These are phyloP conservation scores for Fusarium succisae DNA, from an alignment of 2,329 filamentous ascomycete species.

Conservation along the genomic window DNA sequence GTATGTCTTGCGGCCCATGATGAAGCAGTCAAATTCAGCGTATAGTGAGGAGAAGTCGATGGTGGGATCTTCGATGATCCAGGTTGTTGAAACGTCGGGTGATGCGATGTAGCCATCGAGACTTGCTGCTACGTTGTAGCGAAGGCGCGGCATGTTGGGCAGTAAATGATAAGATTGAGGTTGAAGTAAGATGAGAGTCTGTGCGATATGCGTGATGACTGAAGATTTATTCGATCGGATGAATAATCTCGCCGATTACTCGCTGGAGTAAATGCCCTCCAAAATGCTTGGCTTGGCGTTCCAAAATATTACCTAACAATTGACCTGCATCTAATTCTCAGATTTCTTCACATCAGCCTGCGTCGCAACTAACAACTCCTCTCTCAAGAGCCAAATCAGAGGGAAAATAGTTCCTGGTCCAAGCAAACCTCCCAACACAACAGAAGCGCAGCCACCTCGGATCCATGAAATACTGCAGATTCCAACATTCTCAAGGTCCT, in stretches of 20 bases:
- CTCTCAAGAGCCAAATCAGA: slow-evolving; percentile 30
- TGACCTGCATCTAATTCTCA: background rate
- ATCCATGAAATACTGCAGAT: slow-evolving; percentile 16
- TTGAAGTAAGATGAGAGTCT: background rate
- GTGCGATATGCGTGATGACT: background rate
- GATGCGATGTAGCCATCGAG: slow-evolving; percentile 51
- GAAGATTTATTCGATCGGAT: background rate
- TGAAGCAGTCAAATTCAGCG: slow-evolving; percentile 44
- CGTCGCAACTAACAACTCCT: slow-evolving; percentile 22
- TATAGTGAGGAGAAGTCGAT: slow-evolving; percentile 48
- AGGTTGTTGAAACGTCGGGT: slow-evolving; percentile 40
- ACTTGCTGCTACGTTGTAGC: slow-evolving; percentile 48
- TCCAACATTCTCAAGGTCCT: slow-evolving; percentile 36
- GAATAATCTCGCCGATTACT: background rate
- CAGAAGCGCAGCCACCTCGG: background rate
- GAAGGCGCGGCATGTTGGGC: slow-evolving; percentile 33
- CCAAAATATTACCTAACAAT: background rate
- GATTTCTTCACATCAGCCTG: background rate
- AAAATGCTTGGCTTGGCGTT: background rate
- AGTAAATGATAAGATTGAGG: background rate
- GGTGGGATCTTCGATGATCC: slow-evolving; percentile 45
- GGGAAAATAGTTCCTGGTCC: slow-evolving; percentile 30
- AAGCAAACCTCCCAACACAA: background rate
- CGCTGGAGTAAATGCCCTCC: rapidly evolving
- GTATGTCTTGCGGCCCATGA: slow-evolving; percentile 52